Evolutionary conservation across 2,329 filamentous ascomycete species (phyloP).

Genomic region (Graphilbum fragrans): DNA sequence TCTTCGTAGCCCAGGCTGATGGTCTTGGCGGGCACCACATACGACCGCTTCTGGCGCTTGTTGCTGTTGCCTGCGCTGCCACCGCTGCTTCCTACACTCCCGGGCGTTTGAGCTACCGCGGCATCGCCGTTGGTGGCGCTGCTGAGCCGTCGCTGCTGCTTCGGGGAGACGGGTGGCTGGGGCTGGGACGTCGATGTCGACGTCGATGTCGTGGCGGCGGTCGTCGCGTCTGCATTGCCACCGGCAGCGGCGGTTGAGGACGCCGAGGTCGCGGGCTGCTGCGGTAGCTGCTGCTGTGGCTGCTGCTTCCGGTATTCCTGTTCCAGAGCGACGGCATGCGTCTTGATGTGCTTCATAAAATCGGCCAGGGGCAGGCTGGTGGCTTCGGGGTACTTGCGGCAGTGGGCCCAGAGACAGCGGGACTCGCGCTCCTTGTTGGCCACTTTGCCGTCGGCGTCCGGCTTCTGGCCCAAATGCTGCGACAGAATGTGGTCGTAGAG

Average conservation of each 20-base stretch:
- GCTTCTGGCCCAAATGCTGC: constrained; percentile 47
- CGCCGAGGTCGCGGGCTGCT: background rate
- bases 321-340: constrained; percentile 42
- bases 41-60: constrained; percentile 26
- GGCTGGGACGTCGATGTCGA: background rate
- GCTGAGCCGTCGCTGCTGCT: constrained; percentile 11
- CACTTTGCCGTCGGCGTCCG: constrained; percentile 43
- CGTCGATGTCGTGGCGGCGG: background rate
- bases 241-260: background rate
- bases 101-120: constrained; percentile 2
- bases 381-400: constrained; percentile 40
- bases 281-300: background rate
- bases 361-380: constrained; percentile 34
- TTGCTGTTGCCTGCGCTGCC: constrained; percentile 10
- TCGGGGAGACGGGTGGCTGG: constrained; percentile 1
- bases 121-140: constrained; percentile 15
- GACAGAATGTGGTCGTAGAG: constrained; percentile 63
- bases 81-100: constrained; percentile 3
- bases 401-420: constrained; percentile 56
- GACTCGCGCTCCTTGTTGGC: constrained; percentile 39
- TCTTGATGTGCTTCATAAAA: constrained; percentile 54
- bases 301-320: constrained; percentile 14
- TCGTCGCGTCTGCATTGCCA: no score
- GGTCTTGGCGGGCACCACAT: constrained; percentile 43
- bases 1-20: constrained; percentile 43